These are phyloP conservation scores for Podospora didyma DNA, from an alignment of 495 filamentous ascomycete genomes.

Conservation along the genomic window DNA sequence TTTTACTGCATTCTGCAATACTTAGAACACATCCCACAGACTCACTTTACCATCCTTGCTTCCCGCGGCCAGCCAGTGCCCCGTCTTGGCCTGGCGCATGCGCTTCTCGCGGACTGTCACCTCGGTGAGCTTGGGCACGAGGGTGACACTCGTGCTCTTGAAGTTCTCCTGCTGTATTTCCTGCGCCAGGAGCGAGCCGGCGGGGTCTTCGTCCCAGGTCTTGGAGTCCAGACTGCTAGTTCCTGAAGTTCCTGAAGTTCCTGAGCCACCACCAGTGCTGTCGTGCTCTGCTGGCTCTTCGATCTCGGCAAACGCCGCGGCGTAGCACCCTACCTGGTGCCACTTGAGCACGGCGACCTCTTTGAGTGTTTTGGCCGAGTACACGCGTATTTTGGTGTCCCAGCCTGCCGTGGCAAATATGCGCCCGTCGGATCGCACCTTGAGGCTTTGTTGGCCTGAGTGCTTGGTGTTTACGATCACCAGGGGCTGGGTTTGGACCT, in stretches of 20 bases:
- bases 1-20: too few species aligned
- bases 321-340: constrained; percentile 87
- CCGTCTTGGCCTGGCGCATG: constrained; percentile 58
- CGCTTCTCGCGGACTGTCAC: constrained; percentile 59
- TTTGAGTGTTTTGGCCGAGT: constrained; percentile 73
- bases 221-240: background rate
- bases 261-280: background rate
- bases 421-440: constrained; percentile 73
- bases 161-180: background rate
- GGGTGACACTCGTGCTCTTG: background rate
- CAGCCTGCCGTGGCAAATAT: constrained; percentile 91
- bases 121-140: constrained; percentile 24
- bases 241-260: background rate
- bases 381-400: constrained; percentile 79
- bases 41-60: constrained; percentile 95
- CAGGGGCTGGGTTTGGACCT: constrained; percentile 37
- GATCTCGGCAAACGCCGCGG: constrained; percentile 69
- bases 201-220: background rate
- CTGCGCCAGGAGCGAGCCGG: too few species aligned
- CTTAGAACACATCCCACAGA: constrained; percentile 83
- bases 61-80: constrained; percentile 87
- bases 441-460: constrained; percentile 79
- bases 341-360: constrained; percentile 94
- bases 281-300: background rate
- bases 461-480: constrained; percentile 74